Conservation (phyloP, 2,329 filamentous ascomycete species). For the Phaeosphaeriaceae sp. region DNA sequence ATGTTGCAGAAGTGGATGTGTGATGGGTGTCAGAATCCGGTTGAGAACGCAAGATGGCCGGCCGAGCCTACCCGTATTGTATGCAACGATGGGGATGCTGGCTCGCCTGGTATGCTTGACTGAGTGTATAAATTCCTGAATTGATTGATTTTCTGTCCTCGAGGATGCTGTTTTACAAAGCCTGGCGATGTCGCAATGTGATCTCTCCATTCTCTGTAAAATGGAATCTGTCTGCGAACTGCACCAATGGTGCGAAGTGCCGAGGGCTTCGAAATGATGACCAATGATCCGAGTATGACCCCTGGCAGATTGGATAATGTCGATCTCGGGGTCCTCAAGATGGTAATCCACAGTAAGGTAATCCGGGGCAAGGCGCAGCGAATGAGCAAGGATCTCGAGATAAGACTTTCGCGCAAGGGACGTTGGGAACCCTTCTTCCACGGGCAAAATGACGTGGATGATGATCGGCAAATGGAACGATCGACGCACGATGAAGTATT, state of each 20-base stretch:
- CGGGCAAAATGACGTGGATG: not conserved
- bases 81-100: slow-evolving; percentile 66
- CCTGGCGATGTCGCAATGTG: not conserved
- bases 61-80: slow-evolving; percentile 70
- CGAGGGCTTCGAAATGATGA: not conserved
- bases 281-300: not conserved
- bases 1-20: slow-evolving; percentile 57
- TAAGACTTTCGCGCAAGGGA: not conserved
- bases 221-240: not conserved
- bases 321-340: not conserved
- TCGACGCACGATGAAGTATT: not conserved
- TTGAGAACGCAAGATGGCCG: slow-evolving; percentile 73
- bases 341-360: not conserved
- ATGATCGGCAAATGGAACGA: not conserved
- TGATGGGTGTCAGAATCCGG: slow-evolving; percentile 68
- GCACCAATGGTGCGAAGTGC: not conserved
- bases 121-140: not conserved
- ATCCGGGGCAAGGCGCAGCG: not conserved
- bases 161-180: not conserved
- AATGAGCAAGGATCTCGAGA: not conserved
- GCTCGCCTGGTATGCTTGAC: slow-evolving; percentile 40
- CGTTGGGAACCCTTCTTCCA: not conserved
- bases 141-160: not conserved
- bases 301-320: not conserved
- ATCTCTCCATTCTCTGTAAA: not conserved